phyloP scores from a whole-genome alignment of 495 filamentous ascomycete genomes.

The Podospora comata region DNA sequence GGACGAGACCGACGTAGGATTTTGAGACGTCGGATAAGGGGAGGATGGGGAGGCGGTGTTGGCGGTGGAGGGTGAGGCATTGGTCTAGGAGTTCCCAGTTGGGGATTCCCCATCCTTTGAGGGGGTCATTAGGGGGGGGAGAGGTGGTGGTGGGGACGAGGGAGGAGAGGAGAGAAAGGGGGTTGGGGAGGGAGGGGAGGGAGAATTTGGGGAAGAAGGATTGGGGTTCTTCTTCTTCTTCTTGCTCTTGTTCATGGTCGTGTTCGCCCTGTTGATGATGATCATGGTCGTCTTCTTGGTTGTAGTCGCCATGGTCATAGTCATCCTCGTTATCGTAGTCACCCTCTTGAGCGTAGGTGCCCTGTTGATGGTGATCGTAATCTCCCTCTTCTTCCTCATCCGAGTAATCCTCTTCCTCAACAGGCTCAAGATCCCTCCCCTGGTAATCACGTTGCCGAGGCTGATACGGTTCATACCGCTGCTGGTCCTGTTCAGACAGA shows the following conservation, averaged over 20 bases:
- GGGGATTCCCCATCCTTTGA: slow-evolving; percentile 35
- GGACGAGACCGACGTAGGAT: background rate
- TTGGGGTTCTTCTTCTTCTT: background rate
- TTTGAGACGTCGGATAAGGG: background rate
- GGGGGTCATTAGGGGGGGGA: slow-evolving; percentile 26
- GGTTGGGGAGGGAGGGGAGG: background rate
- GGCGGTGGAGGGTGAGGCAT: slow-evolving; percentile 32
- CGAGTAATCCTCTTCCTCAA: background rate
- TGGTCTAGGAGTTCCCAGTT: slow-evolving; percentile 45
- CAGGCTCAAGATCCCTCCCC: too few species aligned
- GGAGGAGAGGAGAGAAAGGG: slow-evolving; percentile 1
- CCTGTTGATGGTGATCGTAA: too few species aligned
- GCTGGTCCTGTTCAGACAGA: background rate
- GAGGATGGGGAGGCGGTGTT: background rate
- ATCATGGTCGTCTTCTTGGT: too few species aligned
- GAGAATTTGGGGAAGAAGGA: background rate
- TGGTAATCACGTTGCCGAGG: too few species aligned
- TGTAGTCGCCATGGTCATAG: too few species aligned
- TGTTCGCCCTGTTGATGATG: too few species aligned
- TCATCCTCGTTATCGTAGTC: too few species aligned
- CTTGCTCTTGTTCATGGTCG: background rate
- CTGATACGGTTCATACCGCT: background rate
- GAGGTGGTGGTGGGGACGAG: background rate
- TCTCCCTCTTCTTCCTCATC: background rate
- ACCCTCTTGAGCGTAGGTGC: too few species aligned